These are phyloP conservation scores for Tuctoria greenei DNA, from an alignment of 176 grass and related monocot genomes.

Conservation along the genomic window DNA sequence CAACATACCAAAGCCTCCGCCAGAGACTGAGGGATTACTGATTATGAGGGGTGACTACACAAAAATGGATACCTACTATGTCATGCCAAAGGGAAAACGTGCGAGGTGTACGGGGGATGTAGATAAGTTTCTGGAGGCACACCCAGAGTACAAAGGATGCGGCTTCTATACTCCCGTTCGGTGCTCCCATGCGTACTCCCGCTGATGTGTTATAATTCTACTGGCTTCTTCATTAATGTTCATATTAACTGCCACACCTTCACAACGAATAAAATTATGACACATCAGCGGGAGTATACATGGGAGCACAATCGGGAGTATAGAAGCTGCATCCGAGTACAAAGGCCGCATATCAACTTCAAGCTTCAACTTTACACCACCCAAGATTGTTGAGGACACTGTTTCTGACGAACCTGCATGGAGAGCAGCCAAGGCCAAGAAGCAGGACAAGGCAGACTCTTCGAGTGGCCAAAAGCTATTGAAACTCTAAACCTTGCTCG, in stretches of 20 bases:
- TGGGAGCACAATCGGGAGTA: too few relatives aligned
- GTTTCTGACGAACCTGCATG: conserved; percentile 53
- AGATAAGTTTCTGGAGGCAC: conserved; percentile 70
- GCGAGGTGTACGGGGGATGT: conserved; percentile 58
- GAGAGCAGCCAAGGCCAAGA: conserved; percentile 54
- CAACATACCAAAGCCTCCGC: conserved; percentile 76
- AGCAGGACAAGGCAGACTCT: conserved; percentile 33
- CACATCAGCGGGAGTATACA: too few relatives aligned
- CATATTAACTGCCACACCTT: too few relatives aligned
- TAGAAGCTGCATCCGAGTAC: too few relatives aligned
- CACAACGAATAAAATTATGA: too few relatives aligned
- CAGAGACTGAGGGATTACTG: conserved; percentile 57
- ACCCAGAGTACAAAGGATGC: conserved; percentile 82
- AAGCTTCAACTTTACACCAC: conserved; percentile 67
- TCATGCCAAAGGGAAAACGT: conserved; percentile 87
- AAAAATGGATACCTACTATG: conserved; percentile 81
- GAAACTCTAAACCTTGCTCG: conserved; percentile 1
- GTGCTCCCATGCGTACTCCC: too few relatives aligned
- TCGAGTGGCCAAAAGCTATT: conserved; percentile 21
- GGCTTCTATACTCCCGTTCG: too few relatives aligned
- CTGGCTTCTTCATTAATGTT: too few relatives aligned
- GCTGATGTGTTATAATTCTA: too few relatives aligned
- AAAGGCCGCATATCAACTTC: conserved; percentile 47
- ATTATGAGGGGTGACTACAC: conserved; percentile 70
- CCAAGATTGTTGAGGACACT: conserved; percentile 70